These are phyloP conservation scores for Colletotrichum sp. DNA, from an alignment of 2,329 filamentous ascomycete species.

Conservation along the genomic window DNA sequence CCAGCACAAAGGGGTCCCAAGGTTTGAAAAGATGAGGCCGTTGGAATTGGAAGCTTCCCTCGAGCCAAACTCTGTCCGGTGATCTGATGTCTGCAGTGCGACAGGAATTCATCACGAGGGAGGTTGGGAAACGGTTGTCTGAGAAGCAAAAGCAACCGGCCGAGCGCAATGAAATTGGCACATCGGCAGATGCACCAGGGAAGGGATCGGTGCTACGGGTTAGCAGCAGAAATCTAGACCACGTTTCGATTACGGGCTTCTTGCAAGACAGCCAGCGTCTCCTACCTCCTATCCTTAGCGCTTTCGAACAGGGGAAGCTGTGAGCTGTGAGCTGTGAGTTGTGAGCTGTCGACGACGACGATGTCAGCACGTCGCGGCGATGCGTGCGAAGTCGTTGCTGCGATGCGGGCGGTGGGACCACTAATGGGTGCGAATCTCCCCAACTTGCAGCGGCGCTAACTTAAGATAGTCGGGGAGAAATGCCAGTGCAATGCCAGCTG, in stretches of 20 bases:
- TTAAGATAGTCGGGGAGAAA: background rate
- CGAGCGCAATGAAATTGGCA: background rate
- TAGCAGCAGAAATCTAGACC: background rate
- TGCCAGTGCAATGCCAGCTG: conserved; percentile 1
- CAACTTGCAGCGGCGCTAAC: background rate
- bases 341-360: background rate
- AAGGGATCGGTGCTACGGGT: background rate
- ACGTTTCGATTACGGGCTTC: background rate
- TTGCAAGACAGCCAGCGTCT: background rate
- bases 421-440: conserved; percentile 1
- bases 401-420: background rate
- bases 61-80: background rate
- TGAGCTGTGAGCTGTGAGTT: background rate
- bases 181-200: background rate
- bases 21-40: background rate
- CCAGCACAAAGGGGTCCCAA: background rate
- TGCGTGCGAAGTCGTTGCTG: background rate
- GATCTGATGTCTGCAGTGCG: conserved; percentile 3
- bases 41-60: background rate
- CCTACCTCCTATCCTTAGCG: background rate
- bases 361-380: background rate
- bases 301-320: background rate
- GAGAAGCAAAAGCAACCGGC: conserved; percentile 3
- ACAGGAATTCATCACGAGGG: background rate
- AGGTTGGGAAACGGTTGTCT: conserved; percentile 16